Conservation (phyloP, 2,329 filamentous ascomycete species). For the Macroventuria anomochaeta region DNA sequence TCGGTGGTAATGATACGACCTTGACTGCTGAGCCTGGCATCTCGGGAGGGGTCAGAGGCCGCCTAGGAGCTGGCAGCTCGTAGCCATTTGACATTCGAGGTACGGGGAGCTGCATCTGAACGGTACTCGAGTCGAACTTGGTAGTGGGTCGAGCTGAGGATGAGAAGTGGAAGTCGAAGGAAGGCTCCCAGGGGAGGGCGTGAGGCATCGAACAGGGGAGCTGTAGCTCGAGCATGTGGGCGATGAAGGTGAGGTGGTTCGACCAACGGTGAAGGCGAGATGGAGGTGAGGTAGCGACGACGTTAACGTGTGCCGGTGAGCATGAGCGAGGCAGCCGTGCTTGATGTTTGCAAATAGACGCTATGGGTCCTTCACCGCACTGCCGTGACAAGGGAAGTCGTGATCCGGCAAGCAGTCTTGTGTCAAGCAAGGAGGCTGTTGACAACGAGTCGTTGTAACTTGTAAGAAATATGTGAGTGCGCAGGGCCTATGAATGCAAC, state of each 20-base stretch:
- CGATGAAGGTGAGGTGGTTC: constrained; percentile 25
- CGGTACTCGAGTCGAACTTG: constrained; percentile 37
- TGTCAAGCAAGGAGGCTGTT: constrained; percentile 45
- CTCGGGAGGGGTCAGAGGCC: constrained; percentile 45
- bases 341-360: constrained; percentile 23
- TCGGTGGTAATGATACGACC: constrained; percentile 39
- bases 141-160: constrained; percentile 26
- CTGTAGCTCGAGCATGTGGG: constrained; percentile 51
- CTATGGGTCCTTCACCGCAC: constrained; percentile 15
- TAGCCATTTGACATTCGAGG: constrained; percentile 32
- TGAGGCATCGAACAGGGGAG: constrained; percentile 51
- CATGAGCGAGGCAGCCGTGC: constrained; percentile 22
- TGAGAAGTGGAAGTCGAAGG: constrained; percentile 44
- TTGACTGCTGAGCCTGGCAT: constrained; percentile 42
- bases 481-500: constrained; percentile 39
- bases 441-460: constrained; percentile 28
- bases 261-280: constrained; percentile 12
- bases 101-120: constrained; percentile 45
- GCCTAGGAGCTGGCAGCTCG: constrained; percentile 31
- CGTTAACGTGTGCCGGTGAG: constrained; percentile 21
- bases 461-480: constrained; percentile 36
- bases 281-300: constrained; percentile 19
- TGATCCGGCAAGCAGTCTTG: constrained; percentile 14
- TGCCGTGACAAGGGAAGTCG: constrained; percentile 18
- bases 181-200: constrained; percentile 45